These are phyloP conservation scores for Talaromyces sp. DNA, from an alignment of 2,329 filamentous ascomycete genomes.

Conservation along the genomic window DNA sequence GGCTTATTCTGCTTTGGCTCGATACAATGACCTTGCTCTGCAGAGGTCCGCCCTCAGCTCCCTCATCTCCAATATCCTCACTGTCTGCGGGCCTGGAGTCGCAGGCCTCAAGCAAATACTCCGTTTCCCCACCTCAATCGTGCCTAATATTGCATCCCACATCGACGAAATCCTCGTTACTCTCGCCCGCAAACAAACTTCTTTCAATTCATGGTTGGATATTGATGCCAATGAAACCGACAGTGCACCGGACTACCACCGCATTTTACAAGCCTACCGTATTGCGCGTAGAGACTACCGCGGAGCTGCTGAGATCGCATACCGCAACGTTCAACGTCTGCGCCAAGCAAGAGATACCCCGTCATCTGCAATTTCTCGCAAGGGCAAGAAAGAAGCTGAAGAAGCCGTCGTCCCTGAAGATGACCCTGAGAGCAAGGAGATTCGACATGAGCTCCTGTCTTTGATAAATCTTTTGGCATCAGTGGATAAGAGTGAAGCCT, in stretches of 20 bases:
- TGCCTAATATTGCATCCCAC: conserved; percentile 70
- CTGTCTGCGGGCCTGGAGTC: conserved; percentile 42
- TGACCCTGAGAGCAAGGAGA: conserved; percentile 55
- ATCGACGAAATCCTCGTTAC: conserved; percentile 78
- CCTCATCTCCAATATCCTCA: conserved; percentile 57
- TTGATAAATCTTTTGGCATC: conserved; percentile 92
- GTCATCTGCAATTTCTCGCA: conserved; percentile 39
- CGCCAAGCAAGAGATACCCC: conserved; percentile 39
- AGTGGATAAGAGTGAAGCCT: conserved; percentile 78
- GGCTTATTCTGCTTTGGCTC: conserved; percentile 76
- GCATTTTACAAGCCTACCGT: conserved; percentile 89
- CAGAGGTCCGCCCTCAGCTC: conserved; percentile 71
- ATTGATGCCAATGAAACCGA: conserved; percentile 37
- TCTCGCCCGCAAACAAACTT: conserved; percentile 69
- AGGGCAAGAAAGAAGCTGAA: conserved; percentile 38
- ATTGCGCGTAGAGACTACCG: conserved; percentile 84
- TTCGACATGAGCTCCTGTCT: conserved; percentile 74
- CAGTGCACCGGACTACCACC: conserved; percentile 71
- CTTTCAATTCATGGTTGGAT: conserved; percentile 54
- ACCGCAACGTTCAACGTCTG: conserved; percentile 59
- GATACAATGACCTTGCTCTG: conserved; percentile 71
- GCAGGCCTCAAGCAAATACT: conserved; percentile 63
- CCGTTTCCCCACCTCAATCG: conserved; percentile 67
- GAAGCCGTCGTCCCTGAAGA: conserved; percentile 35
- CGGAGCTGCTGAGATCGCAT: conserved; percentile 65